phyloP scores from a whole-genome alignment of 2,329 filamentous ascomycete genomes.

The Alternaria brassicicola region DNA sequence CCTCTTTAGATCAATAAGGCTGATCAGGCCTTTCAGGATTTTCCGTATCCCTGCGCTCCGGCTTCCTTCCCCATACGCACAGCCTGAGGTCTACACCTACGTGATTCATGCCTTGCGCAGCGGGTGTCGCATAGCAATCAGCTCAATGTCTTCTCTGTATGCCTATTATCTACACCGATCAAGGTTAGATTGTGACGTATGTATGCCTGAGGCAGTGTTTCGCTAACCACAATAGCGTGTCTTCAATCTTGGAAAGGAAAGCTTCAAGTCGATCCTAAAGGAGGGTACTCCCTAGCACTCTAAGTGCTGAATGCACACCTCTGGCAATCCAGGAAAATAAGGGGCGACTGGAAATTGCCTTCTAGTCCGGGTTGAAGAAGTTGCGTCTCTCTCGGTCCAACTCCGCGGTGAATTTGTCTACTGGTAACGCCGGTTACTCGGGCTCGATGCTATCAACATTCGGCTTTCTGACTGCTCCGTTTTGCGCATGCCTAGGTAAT shows the following conservation, averaged over 20 bases:
- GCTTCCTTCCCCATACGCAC: background rate
- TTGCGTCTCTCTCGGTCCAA: background rate
- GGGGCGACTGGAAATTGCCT: background rate
- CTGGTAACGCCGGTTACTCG: background rate
- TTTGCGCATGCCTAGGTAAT: background rate
- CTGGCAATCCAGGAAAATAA: background rate
- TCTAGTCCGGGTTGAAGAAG: background rate
- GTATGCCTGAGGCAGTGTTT: background rate
- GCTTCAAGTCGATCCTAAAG: background rate
- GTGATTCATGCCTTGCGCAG: background rate
- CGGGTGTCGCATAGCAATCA: background rate
- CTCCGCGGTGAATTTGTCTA: background rate
- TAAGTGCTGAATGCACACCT: background rate
- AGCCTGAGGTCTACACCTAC: background rate
- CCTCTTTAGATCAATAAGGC: background rate
- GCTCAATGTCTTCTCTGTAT: background rate
- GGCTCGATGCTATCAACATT: background rate
- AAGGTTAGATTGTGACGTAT: background rate
- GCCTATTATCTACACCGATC: background rate
- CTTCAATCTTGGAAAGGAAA: background rate
- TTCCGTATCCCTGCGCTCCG: background rate
- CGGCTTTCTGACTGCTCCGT: background rate
- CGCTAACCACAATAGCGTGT: background rate
- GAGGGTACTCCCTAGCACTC: background rate
- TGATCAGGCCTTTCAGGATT: background rate